These are phyloP conservation scores for Colletotrichum sp. DNA, from an alignment of 2,329 filamentous ascomycete species.

Conservation along the genomic window DNA sequence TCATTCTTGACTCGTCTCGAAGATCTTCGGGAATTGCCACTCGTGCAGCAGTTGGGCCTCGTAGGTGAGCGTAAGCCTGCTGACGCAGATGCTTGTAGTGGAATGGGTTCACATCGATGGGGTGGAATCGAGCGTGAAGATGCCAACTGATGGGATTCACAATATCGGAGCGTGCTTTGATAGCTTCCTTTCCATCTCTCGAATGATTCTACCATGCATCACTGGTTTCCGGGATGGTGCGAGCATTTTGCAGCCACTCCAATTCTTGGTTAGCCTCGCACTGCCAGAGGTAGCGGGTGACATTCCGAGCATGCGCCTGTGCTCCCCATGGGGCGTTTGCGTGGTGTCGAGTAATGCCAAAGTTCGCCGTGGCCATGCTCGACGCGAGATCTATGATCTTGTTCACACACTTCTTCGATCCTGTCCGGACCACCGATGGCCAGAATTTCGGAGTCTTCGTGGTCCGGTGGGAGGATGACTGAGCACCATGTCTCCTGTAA, in stretches of 20 bases:
- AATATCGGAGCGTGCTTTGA: neutral
- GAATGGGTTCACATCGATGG: neutral
- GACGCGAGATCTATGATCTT: neutral
- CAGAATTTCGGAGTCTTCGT: neutral
- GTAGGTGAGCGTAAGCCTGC: neutral
- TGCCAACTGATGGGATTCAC: neutral
- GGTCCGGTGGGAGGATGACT: neutral
- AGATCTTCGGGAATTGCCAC: neutral
- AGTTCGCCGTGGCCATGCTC: neutral
- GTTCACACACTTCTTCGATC: neutral
- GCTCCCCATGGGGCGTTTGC: neutral
- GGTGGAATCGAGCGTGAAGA: neutral
- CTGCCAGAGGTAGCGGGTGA: neutral
- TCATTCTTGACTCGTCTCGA: neutral
- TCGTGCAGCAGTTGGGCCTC: accelerated
- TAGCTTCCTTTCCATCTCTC: neutral
- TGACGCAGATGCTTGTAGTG: neutral
- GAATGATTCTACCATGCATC: neutral
- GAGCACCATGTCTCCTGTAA: neutral
- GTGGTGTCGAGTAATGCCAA: neutral
- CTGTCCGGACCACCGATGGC: neutral
- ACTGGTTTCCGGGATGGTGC: neutral
- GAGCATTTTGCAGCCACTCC: neutral
- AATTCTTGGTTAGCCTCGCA: neutral
- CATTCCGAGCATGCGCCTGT: neutral